phyloP scores from a whole-genome alignment of 192 early-diverging fungal species.

The Borealophlyctis nickersoniae region DNA sequence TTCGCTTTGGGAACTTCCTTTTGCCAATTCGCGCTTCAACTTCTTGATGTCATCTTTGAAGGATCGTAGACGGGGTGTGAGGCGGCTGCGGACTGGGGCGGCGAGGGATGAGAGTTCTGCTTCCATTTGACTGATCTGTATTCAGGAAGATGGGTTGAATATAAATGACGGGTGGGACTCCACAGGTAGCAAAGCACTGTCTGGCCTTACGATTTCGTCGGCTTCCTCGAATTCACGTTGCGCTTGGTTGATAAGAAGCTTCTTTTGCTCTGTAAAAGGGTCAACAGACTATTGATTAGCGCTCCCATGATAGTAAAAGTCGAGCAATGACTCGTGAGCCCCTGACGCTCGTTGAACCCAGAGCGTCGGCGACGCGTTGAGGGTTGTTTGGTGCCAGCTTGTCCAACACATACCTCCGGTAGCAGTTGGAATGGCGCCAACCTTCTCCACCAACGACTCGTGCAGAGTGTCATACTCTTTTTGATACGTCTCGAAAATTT shows the following conservation, averaged over 20 bases:
- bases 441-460: conserved; percentile 55
- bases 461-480: conserved; percentile 69
- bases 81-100: conserved; percentile 55
- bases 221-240: conserved; percentile 87
- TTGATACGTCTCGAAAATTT: conserved; percentile 86
- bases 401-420: conserved; percentile 54
- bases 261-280: conserved; percentile 62
- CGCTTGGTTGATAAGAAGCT: conserved; percentile 69
- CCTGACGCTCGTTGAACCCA: too few species aligned
- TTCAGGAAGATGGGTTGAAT: neutral
- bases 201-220: conserved; percentile 77
- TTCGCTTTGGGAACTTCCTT: conserved; percentile 17
- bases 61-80: conserved; percentile 63
- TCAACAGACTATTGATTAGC: neutral
- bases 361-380: too few species aligned
- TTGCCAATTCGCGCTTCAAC: conserved; percentile 73
- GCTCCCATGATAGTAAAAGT: neutral
- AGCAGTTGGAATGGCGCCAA: conserved; percentile 57
- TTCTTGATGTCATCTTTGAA: conserved; percentile 81
- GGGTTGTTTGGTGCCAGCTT: too few species aligned
- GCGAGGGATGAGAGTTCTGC: conserved; percentile 81
- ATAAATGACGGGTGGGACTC: neutral
- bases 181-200: neutral
- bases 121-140: conserved; percentile 86
- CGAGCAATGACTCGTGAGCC: neutral